Evolutionary conservation across 306 rosid species (phyloP), one percentile per base, ranked within the genome.

Genomic region (Prosopis cineraria): DNA sequence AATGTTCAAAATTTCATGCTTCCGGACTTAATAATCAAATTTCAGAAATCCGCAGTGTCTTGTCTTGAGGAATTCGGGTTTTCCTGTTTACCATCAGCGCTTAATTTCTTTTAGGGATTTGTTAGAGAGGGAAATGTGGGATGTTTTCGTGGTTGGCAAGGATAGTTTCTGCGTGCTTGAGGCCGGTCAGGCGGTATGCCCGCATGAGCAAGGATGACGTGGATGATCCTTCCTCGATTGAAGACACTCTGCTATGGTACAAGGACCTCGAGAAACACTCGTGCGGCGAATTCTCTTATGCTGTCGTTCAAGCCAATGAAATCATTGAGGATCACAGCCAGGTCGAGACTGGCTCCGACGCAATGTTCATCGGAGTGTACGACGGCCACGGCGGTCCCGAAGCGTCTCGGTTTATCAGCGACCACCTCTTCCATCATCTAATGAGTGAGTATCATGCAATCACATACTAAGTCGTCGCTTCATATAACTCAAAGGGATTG

Each of bases 61-160:
- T 33, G 45, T 58, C 47, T 7, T 7, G 17, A 31, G 76, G 40
- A 37, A 76, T 43, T 43, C 33, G 30, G 39, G 63, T 30, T 59
- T 30, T n/a, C n/a, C 0, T 43, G 22, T 74, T 34, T 7, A 4
- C 43, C 37, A 39, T 24, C 19, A 55, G 33, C 12, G 30, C 24
- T 67, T 47, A 68, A 67, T 41, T 67, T 45, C 25, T 44, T 52
- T 3, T n/a, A 58, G 85, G 81, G 87, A 66, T 63, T 19, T 41
- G 83, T 79, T 86, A 77, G 66, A 65, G 79, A 84, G 86, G 93
- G 96, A 91, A 91, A 93, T 93, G 98, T 88, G 97, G 97, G 96
- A 93, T 93, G 98, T 90, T 93, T 88, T 90, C 97, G 93, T 89
- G 97, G 98, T 76, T 93, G 87, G 93, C 92, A 91, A 91, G 93